Base-by-base conservation (phyloP, 768 basidiomycete species). In the Boletales sp. region DNA sequence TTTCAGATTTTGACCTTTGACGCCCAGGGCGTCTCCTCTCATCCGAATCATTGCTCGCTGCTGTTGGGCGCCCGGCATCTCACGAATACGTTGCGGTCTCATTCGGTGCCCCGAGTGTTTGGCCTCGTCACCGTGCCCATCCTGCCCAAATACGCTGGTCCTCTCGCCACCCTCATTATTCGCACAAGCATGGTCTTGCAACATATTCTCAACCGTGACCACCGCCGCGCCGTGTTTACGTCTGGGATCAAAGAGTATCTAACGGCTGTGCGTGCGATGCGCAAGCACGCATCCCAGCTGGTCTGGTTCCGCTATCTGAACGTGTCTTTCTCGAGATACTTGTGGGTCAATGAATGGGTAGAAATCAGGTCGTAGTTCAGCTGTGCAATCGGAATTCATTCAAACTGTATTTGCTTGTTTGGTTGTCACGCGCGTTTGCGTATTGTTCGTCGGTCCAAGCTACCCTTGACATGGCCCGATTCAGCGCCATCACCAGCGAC, bases 281-380 rank as follows among this genome's bases (percentile, higher is more conserved):
- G 69, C 52, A 69, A 75, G 50, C 94, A 97, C 57, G 53, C 69
- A 47, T 83, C 82, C 51, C 94, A 97, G 72, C 69, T 91, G 51
- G 80, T 82, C 38, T 94, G 93, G 93, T 95, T 92, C 72, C 80
- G 94, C 37, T 91, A 87, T 81, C 69, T 94, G 48, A 89, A 93
- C 62, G 74, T 94, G 35, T 55, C 69, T 18, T 89, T 86, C 62
- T 93, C 90, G 15, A 77, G 86, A 49, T 92, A 94, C 62, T 87
- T 95, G 90, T 95, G 94, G 93, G 81, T 89, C 24, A 94, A 94
- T 54, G 85, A 89, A 55, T 90, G 90, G 80, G 72, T 75, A 2
- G 78, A 83, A 63, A 59, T 88, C 21, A 21, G 21, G 21, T 21
- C 21, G 21, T 21, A 21, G 21, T 21, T 21, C 21, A 21, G 21